Base-by-base conservation (phyloP, 768 basidiomycete species). In the Auricularia sp. region DNA sequence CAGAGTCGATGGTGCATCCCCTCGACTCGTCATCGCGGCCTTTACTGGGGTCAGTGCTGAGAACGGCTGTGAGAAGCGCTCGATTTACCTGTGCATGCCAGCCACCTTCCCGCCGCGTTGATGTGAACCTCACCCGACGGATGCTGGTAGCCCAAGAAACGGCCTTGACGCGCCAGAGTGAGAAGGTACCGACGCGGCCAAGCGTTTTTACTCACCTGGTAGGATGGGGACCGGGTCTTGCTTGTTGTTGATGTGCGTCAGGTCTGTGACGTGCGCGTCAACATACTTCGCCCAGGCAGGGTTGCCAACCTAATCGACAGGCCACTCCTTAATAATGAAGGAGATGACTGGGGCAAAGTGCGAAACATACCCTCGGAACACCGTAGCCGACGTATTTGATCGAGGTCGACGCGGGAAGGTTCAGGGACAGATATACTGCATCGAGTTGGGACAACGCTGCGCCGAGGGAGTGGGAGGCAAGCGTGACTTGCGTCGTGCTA, bases 121-220 rank as follows among this genome's bases (percentile, higher is more conserved):
- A 84, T 79, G 70, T 81, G 70, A 13, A 81, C 73, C 69, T 84
- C 83, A 6, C 82, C 81, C 29, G 75, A 75, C 2, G 81, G 18
- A 37, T 54, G 14, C 51, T 73, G 75, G 72, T 78, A 81, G 7
- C 70, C 73, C 67, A 82, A 66, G 70, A 77, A 77, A 58, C 70
- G 73, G 1, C 76, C 56, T 59, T 13, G 24, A 59, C 24, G 29
- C 29, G 29, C 29, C 29, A 29, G 29, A 29, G 29, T 29, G 29
- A 29, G 29, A 29, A 29, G 29, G 29, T 29, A 29, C 29, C 29
- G 29, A 29, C 29, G 29, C 29, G 29, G 29, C 29, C 29, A 29
- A 29, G 29, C 29, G 29, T 29, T 29, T n/a, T 29, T 10, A 59
- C 11, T 58, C 33, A 54, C 63, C 42, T n/a, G 63, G 63, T 11